Evolutionary conservation across 2,329 filamentous ascomycete species (phyloP), one percentile per base, ranked within the genome.

Genomic region (Exophiala bonariae): DNA sequence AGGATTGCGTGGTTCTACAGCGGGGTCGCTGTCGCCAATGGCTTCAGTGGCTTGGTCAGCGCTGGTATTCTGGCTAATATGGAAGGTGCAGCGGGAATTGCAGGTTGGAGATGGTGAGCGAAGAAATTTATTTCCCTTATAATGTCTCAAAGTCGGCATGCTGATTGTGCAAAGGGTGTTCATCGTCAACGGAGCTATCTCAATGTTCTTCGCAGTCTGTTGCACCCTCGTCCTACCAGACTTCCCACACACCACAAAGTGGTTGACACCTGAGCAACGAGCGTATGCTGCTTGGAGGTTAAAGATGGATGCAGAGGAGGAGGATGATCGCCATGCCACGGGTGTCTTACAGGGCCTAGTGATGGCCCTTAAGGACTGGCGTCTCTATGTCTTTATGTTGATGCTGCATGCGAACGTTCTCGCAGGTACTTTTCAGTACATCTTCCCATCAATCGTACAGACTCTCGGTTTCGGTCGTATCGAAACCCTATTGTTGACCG

Each of bases 1-100:
- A 6, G 50, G 16, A 80, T 81, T 55, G 78, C 78, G 44, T 71
- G 81, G 20, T 63, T 82, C 19, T 82, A 81, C 63, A 78, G 77
- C 54, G 77, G 79, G 2, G 80, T 80, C 58, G 72, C 81, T 53
- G 74, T 82, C 55, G 80, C 79, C 38, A 80, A 79, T 43, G 77
- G 78, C 17, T 37, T 37, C n/a, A n/a, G 32, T 9, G 33, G 38
- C 8, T 17, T 43, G 7, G 8, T 43, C 8, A 26, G 13, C 5
- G 13, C 7, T 8, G 40, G 7, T 4, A 30, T 43, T 5, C 4
- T 41, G 38, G 30, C 23, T 11, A n/a, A 20, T 26, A 43, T 47
- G 23, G 38, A 47, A 10, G 38, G 38, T 7, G 16, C 9, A 7
- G n/a, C 13, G 10, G 44, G 44, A 4, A 2, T 47, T 17, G 37